Base-by-base conservation (phyloP, 768 basidiomycete genomes). In the Termitomyces sp. region DNA sequence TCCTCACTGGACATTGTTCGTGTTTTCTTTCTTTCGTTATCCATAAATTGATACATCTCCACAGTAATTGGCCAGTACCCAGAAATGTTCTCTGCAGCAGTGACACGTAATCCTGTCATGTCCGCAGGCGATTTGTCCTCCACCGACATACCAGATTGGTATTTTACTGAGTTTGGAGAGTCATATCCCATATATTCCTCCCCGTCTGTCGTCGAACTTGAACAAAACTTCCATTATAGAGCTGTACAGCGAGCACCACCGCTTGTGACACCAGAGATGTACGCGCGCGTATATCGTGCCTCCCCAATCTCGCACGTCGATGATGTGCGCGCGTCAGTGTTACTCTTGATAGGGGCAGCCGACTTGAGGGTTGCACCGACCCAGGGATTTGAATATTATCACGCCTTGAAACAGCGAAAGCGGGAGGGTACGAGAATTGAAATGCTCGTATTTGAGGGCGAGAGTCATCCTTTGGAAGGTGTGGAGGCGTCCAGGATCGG, bases 121-220 rank as follows among this genome's bases (percentile, higher is more conserved):
- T 82, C 83, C 3, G 74, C 72, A 0, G 84, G 83, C 11, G 82
- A 84, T 43, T 67, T 84, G 27, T 67, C 78, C 0, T 70, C 70
- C 0, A 80, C 79, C 1, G 88, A 90, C 56, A 89, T 91, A 39
- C 79, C 84, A 7, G 88, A 89, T 61, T 90, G 88, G 88, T 78
- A 75, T 48, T 81, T 70, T 55, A 63, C 74, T 15, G 79, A 80
- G 61, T 76, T 74, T 56, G 68, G 81, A 64, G 57, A 81, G 31
- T 60, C 57, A 66, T 77, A 73, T 59, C 65, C 68, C 25, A 41
- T 85, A 39, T 65, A 65, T 13, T 67, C 75, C 13, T 69, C 71
- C 7, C 64, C 70, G 40, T 55, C 54, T 42, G 39, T 35, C 43
- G 23, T 54, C 32, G 57, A 62, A 7, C 51, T 51, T 7, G 42